Conservation (phyloP, 2,329 filamentous ascomycete genomes). For the Thielaviopsis ethacetica region DNA sequence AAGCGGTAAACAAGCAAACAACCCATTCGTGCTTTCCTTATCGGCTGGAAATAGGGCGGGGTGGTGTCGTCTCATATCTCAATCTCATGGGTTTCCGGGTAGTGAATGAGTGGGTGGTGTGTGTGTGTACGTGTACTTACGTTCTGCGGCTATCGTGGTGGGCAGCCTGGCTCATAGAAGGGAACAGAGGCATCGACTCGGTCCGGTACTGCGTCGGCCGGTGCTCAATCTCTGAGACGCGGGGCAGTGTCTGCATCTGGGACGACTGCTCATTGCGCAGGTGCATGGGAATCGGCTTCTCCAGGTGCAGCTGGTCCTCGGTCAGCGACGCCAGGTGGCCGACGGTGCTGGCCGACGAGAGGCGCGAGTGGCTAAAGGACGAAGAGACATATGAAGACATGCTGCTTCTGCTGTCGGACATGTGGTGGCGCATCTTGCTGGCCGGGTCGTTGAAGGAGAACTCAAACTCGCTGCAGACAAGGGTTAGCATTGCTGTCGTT, state of each 20-base stretch:
- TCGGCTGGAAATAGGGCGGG: not conserved
- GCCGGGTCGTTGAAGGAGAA: constrained; percentile 5
- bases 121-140: constrained; percentile 9
- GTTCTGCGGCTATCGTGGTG: constrained; percentile 4
- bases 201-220: constrained; percentile 9
- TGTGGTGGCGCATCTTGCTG: constrained; percentile 21
- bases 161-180: not conserved
- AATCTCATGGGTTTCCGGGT: not conserved
- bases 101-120: not conserved
- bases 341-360: constrained; percentile 37
- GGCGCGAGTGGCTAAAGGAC: constrained; percentile 28
- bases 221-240: constrained; percentile 7
- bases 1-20: not conserved
- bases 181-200: constrained; percentile 9
- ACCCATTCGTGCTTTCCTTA: not conserved
- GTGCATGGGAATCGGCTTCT: constrained; percentile 8
- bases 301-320: constrained; percentile 10
- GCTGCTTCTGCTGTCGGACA: constrained; percentile 36
- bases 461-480: constrained; percentile 6
- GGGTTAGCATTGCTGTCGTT: not conserved
- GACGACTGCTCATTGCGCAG: constrained; percentile 3
- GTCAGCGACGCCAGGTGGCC: constrained; percentile 17
- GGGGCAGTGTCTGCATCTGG: constrained; percentile 6
- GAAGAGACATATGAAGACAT: constrained; percentile 33
- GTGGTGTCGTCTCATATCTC: not conserved